Conservation (phyloP, 2,329 filamentous ascomycete species). For the Sarocladium oryzae region DNA sequence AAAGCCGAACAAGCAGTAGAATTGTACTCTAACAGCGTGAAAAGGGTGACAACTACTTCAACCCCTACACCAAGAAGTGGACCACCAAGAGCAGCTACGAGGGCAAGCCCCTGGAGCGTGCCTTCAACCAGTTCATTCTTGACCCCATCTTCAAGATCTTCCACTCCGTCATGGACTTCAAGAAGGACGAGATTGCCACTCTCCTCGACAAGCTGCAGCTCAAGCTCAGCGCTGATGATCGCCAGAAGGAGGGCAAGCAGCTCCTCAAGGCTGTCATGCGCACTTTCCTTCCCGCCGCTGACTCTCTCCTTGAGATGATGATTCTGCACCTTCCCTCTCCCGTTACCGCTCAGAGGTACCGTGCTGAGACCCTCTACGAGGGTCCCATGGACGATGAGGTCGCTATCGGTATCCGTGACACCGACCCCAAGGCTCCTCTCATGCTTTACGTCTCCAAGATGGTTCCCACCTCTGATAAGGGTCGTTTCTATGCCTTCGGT, state of each 20-base stretch:
- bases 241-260: constrained; percentile 91
- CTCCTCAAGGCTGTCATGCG: constrained; percentile 98
- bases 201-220: constrained; percentile 92
- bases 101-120: constrained; percentile 89
- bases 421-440: constrained; percentile 94
- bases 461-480: constrained; percentile 99
- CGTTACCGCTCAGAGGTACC: constrained; percentile 92
- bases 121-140: constrained; percentile 99
- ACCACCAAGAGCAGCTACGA: constrained; percentile 86
- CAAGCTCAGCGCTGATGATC: constrained; percentile 82
- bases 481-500: constrained; percentile 99
- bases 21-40: constrained; percentile 15
- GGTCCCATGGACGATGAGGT: constrained; percentile 88
- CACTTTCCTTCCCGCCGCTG: constrained; percentile 96
- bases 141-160: constrained; percentile 99
- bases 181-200: constrained; percentile 80
- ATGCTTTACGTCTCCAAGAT: constrained; percentile 99
- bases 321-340: constrained; percentile 98
- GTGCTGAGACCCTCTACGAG: constrained; percentile 98
- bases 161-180: constrained; percentile 93
- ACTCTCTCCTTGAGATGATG: constrained; percentile 99
- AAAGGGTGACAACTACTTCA: constrained; percentile 96
- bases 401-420: constrained; percentile 96
- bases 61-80: constrained; percentile 99
- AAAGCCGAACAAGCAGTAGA: constrained; percentile 8